phyloP scores from a whole-genome alignment of 169 alveolate species.

The Plasmodium blacklocki region DNA sequence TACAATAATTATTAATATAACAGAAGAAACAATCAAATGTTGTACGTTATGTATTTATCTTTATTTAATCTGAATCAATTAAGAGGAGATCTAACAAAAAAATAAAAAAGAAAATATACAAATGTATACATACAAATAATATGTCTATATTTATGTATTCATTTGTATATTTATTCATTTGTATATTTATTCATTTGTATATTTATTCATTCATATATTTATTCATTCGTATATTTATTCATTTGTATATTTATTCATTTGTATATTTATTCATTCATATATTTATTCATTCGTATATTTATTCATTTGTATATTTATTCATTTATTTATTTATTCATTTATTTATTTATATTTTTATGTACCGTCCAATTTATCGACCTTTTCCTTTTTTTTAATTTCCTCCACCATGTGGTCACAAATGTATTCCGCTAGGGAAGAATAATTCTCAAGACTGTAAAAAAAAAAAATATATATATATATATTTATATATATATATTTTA shows the following conservation, averaged over 20 bases:
- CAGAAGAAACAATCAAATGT: too few species aligned
- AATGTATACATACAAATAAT: background rate
- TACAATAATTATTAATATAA: too few species aligned
- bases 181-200: too few species aligned
- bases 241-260: too few species aligned
- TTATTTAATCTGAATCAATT: slow-evolving; percentile 18
- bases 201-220: too few species aligned
- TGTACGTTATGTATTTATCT: too few species aligned
- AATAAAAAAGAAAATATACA: background rate
- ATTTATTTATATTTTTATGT: background rate
- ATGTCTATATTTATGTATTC: background rate
- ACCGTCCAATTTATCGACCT: slow-evolving; percentile 36
- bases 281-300: too few species aligned
- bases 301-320: too few species aligned
- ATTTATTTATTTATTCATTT: too few species aligned
- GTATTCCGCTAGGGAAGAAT: slow-evolving; percentile 34
- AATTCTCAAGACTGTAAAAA: slow-evolving; percentile 24
- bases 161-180: too few species aligned
- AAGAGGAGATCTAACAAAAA: slow-evolving; percentile 16
- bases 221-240: too few species aligned
- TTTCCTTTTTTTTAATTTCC: slow-evolving; percentile 35
- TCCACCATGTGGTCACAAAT: slow-evolving; percentile 57
- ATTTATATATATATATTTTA: background rate
- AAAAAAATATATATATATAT: background rate
- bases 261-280: too few species aligned